Conservation (phyloP, 495 filamentous ascomycete genomes). For the Acidomyces sp. region DNA sequence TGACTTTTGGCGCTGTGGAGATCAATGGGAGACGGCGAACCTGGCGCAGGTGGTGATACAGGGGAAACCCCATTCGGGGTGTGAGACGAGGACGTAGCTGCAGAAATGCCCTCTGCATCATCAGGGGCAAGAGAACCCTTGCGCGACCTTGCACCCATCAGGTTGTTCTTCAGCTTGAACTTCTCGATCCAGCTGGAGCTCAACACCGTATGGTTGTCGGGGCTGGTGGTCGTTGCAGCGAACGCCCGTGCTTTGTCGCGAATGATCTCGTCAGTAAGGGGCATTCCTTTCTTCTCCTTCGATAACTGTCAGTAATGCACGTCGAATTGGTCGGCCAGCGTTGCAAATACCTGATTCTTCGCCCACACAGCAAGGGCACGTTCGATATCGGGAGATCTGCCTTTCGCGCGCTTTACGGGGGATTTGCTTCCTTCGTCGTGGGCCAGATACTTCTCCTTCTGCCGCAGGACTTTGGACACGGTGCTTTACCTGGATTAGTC, state of each 20-base stretch:
- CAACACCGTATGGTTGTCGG: conserved; percentile 64
- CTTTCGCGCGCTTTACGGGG: conserved; percentile 77
- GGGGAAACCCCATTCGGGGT: conserved; percentile 64
- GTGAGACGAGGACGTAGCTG: conserved; percentile 36
- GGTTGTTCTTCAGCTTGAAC: conserved; percentile 86
- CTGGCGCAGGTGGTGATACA: conserved; percentile 49
- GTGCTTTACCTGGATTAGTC: too few relatives aligned
- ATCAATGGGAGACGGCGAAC: conserved; percentile 53
- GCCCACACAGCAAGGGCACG: conserved; percentile 86
- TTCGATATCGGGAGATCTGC: conserved; percentile 89
- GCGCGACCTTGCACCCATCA: conserved; percentile 50
- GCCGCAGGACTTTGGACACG: conserved; percentile 90
- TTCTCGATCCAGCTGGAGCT: conserved; percentile 81
- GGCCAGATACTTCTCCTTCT: conserved; percentile 93
- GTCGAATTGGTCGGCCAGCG: neutral
- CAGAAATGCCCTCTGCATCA: conserved; percentile 26
- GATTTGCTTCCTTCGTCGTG: conserved; percentile 77
- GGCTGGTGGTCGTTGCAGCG: conserved; percentile 53
- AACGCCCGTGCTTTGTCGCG: conserved; percentile 81
- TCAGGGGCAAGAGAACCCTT: conserved; percentile 47
- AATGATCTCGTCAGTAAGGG: conserved; percentile 71
- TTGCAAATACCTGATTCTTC: conserved; percentile 39
- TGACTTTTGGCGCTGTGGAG: conserved; percentile 55
- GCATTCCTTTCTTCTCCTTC: conserved; percentile 59
- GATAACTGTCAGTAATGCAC: neutral